Evolutionary conservation across 257 asterid species (phyloP).

Genomic region (Plantago elongata): DNA sequence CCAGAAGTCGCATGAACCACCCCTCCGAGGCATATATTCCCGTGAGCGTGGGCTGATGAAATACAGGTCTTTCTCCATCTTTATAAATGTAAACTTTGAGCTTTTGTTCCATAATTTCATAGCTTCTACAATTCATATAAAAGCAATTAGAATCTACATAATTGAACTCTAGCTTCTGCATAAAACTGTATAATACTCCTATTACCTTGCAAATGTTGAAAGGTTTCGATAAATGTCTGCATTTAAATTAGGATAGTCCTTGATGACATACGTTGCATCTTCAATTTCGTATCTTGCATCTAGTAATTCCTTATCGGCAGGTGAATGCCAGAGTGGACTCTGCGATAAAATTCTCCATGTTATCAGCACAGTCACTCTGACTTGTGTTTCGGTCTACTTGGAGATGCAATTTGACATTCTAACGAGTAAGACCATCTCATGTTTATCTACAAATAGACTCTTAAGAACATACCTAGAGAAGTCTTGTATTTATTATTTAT

Average conservation of each 20-base stretch:
- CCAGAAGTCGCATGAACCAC: slow-evolving; percentile 43
- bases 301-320: slow-evolving; percentile 43
- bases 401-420: no score
- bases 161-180: background rate
- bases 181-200: background rate
- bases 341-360: slow-evolving; percentile 22
- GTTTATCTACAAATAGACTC: no score
- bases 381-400: no score
- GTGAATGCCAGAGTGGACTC: slow-evolving; percentile 50
- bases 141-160: background rate
- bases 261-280: slow-evolving; percentile 19
- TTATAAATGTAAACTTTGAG: slow-evolving; percentile 37
- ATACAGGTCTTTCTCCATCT: slow-evolving; percentile 33
- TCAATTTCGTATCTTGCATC: slow-evolving; percentile 43
- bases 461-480: background rate
- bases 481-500: background rate
- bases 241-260: slow-evolving; percentile 30
- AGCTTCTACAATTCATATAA: slow-evolving; percentile 28
- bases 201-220: slow-evolving; percentile 49
- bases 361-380: background rate
- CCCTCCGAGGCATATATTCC: slow-evolving; percentile 49
- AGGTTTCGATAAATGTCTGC: slow-evolving; percentile 58
- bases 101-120: slow-evolving; percentile 39
- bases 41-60: slow-evolving; percentile 30
- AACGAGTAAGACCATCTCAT: no score